phyloP scores from a whole-genome alignment of 179 eudicot genomes.

The Carnegiea gigantea region DNA sequence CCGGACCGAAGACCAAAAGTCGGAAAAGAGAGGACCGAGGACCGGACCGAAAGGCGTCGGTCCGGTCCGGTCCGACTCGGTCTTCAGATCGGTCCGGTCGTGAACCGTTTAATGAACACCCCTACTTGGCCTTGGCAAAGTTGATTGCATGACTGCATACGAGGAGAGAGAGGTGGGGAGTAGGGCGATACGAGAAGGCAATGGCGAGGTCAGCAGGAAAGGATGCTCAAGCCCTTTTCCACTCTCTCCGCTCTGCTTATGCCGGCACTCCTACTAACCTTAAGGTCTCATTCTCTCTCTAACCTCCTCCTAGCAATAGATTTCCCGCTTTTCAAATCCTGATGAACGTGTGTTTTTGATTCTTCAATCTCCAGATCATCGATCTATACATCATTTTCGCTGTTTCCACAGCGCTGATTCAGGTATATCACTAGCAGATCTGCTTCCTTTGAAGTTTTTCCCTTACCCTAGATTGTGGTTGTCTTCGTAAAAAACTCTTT shows the following conservation, averaged over 20 bases:
- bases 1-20: too few species aligned
- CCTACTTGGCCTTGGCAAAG: not conserved
- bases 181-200: not conserved
- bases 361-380: conserved; percentile 55
- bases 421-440: conserved; percentile 45
- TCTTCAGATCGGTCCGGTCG: too few species aligned
- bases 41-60: too few species aligned
- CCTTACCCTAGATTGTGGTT: not conserved
- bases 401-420: conserved; percentile 67
- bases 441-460: not conserved
- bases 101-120: too few species aligned
- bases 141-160: not conserved
- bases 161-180: not conserved
- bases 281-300: conserved; percentile 44
- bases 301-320: not conserved
- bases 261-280: conserved; percentile 75
- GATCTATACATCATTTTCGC: conserved; percentile 81
- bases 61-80: too few species aligned
- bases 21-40: too few species aligned
- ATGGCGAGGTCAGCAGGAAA: conserved; percentile 62
- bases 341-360: not conserved
- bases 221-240: conserved; percentile 81
- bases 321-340: not conserved
- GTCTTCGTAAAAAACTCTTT: not conserved
- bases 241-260: conserved; percentile 77